A percentile compares a stretch with the other conserved stretches of the same genome.
These are phyloP conservation scores for Syzygium oleosum DNA, from an alignment of 345 rosid genomes.

Conservation along the genomic window DNA sequence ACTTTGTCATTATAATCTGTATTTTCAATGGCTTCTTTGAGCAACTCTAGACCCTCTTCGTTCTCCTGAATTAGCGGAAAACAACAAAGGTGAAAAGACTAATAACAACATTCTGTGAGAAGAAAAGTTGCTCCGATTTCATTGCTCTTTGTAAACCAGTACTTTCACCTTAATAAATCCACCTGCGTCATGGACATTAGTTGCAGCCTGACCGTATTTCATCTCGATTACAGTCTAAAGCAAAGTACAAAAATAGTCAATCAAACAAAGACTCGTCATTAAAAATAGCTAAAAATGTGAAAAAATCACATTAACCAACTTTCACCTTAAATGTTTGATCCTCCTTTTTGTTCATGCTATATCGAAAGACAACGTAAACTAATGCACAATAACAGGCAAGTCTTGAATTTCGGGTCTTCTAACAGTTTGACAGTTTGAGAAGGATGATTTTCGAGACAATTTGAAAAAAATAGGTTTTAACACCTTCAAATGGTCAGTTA, in stretches of 20 bases:
- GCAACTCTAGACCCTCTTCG: conserved; percentile 87
- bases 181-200: conserved; percentile 90
- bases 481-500: conserved; percentile 86
- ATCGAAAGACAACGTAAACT: not conserved
- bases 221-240: conserved; percentile 53
- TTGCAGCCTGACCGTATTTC: conserved; percentile 96
- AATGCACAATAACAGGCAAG: not conserved
- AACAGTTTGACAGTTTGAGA: not conserved
- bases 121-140: not conserved
- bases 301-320: not conserved
- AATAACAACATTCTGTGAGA: not conserved
- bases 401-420: not conserved
- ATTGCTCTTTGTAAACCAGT: not conserved
- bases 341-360: not conserved
- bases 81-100: not conserved
- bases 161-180: conserved; percentile 72
- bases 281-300: not conserved
- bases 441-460: accelerated
- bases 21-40: conserved; percentile 77
- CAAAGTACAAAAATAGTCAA: not conserved
- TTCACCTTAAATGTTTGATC: not conserved
- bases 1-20: conserved; percentile 89
- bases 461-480: not conserved
- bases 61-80: conserved; percentile 46
- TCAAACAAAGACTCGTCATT: not conserved